Percentiles rank a stretch among this genome's conserved stretches.
phyloP scores from a whole-genome alignment of 1,139 yeast species.

The Diutina siamensis region DNA sequence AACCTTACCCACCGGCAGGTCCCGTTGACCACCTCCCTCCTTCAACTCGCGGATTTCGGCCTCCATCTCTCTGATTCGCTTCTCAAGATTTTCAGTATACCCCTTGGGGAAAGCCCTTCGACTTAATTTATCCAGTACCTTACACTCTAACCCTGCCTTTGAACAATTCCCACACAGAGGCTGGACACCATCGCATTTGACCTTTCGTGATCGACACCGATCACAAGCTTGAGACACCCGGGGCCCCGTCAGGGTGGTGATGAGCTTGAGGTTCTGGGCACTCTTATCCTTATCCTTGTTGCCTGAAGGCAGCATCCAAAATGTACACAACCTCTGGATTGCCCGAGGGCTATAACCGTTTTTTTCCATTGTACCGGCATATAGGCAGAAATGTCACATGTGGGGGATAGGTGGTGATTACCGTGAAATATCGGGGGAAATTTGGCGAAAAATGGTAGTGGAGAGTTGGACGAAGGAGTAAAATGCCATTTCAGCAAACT shows the following conservation, averaged over 20 bases:
- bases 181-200: slow-evolving; percentile 61
- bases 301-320: slow-evolving; percentile 1
- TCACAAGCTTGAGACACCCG: slow-evolving; percentile 73
- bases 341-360: slow-evolving; percentile 2
- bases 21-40: neutral
- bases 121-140: slow-evolving; percentile 60
- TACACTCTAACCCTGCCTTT: slow-evolving; percentile 54
- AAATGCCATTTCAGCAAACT: neutral
- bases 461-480: neutral
- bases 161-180: slow-evolving; percentile 57
- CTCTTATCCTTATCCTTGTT: slow-evolving; percentile 1
- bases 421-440: too few species aligned
- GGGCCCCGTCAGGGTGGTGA: slow-evolving; percentile 28
- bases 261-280: slow-evolving; percentile 16
- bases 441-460: neutral
- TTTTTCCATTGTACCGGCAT: neutral
- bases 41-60: slow-evolving; percentile 8
- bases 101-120: slow-evolving; percentile 69
- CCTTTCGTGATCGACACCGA: slow-evolving; percentile 64
- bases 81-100: slow-evolving; percentile 63
- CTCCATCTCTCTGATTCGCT: slow-evolving; percentile 46
- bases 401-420: neutral
- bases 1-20: too few species aligned
- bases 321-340: neutral
- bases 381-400: neutral